Evolutionary conservation across 495 filamentous ascomycete genomes (phyloP).

Genomic region (Niebla homalea): DNA sequence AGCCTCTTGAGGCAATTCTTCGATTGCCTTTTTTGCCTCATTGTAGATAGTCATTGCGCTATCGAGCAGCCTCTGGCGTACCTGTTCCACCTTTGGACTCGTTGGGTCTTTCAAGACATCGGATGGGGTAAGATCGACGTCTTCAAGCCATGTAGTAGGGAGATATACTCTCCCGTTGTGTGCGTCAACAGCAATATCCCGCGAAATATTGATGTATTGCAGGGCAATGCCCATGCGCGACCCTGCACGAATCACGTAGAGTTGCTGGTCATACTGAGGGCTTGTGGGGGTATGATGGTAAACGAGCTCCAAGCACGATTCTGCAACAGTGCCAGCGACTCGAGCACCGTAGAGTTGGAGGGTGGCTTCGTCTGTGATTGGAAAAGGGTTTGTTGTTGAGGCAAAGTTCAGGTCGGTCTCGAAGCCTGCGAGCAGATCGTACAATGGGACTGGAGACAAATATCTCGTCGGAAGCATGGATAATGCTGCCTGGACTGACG

Average conservation of each 20-base stretch:
- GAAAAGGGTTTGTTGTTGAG: constrained; percentile 24
- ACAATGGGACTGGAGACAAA: constrained; percentile 39
- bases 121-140: constrained; percentile 36
- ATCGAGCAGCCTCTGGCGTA: constrained; percentile 40
- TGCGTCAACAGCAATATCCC: constrained; percentile 51
- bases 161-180: constrained; percentile 48
- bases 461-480: constrained; percentile 39
- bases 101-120: constrained; percentile 36
- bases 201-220: constrained; percentile 59
- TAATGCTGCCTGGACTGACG: constrained; percentile 32
- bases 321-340: constrained; percentile 56
- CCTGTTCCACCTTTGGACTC: constrained; percentile 24
- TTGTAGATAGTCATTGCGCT: constrained; percentile 42
- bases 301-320: constrained; percentile 48
- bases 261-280: constrained; percentile 5
- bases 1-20: constrained; percentile 39
- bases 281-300: constrained; percentile 32
- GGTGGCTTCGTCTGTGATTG: constrained; percentile 40
- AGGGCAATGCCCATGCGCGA: constrained; percentile 52
- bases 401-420: constrained; percentile 44
- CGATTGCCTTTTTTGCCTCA: constrained; percentile 35
- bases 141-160: constrained; percentile 45
- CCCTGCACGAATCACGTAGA: constrained; percentile 31
- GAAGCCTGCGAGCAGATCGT: constrained; percentile 48
- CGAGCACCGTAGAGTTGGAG: constrained; percentile 42